Evolutionary conservation across 129 eudicot genomes (phyloP), one percentile per base, ranked within the genome.

Genomic region (Escallonia rubra): DNA sequence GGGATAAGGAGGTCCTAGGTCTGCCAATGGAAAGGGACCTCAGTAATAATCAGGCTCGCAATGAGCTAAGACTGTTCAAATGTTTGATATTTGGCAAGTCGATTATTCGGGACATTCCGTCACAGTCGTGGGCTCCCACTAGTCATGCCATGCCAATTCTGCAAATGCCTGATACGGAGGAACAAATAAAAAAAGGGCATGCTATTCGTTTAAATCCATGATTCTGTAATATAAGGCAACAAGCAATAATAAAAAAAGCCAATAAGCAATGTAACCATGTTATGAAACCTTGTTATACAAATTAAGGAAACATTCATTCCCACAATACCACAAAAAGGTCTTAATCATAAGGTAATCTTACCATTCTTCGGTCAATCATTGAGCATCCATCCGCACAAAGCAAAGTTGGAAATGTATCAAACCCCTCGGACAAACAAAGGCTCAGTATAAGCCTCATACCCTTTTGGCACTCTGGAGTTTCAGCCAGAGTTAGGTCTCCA

Each of bases 331-430:
- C 34, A 23, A 23, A 23, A 47, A 7, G 10, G 39, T 23, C n/a
- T 57, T 40, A 71, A 34, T 50, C 50, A 59, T 5, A 66, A 70
- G 46, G 43, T 45, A 69, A 69, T 38, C 81, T 81, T 79, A 92
- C 98, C 98, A 92, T 92, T 70, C 98, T 89, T 51, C 98, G 83
- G 76, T 92, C 98, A 77, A 92, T 86, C 98, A 92, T 92, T n/a
- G 95, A 88, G 79, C 98, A 92, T 34, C 96, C 98, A 77, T 92
- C 96, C 38, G 96, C 96, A 70, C 98, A 92, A 14, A 93, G 78
- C 57, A 89, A 77, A 40, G 98, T 89, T 15, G 98, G 96, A 69
- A 93, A 93, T 7, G 96, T 93, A 79, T 93, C 98, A 66, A 92
- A 92, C 11, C 98, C 98, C 74, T 92, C 96, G 7, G 96, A 89